phyloP scores from a whole-genome alignment of 768 basidiomycete species.

The Lentinula aciculospora region DNA sequence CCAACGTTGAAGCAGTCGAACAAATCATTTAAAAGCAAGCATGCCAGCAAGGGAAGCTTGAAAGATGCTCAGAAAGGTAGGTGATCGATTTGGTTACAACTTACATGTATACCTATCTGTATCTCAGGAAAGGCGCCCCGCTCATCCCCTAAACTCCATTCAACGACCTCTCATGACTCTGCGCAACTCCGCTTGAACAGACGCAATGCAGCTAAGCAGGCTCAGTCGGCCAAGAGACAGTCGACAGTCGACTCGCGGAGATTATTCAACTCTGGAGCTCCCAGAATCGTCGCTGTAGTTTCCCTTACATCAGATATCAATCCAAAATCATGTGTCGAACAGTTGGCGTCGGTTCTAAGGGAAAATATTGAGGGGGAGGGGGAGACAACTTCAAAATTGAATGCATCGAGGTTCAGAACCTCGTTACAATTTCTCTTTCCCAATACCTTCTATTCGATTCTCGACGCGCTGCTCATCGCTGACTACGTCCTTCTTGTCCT shows the following conservation, averaged over 20 bases:
- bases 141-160: conserved; percentile 46
- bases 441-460: conserved; percentile 69
- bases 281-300: conserved; percentile 83
- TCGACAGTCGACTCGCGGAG: conserved; percentile 64
- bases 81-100: not conserved
- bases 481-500: conserved; percentile 88
- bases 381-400: conserved; percentile 29
- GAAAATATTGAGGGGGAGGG: conserved; percentile 32
- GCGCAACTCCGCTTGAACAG: conserved; percentile 76
- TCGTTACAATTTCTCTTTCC: conserved; percentile 84
- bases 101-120: not conserved
- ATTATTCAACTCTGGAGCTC: conserved; percentile 75
- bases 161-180: conserved; percentile 36
- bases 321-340: conserved; percentile 41
- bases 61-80: conserved; percentile 84
- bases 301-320: conserved; percentile 71
- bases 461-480: conserved; percentile 83
- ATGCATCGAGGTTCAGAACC: conserved; percentile 85
- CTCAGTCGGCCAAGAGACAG: conserved; percentile 65
- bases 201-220: conserved; percentile 81
- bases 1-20: conserved; percentile 78
- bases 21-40: conserved; percentile 46
- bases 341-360: conserved; percentile 58
- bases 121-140: conserved; percentile 51
- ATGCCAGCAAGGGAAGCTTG: conserved; percentile 78